Conservation (phyloP, 495 filamentous ascomycete genomes). For the Daldinia vernicosa region DNA sequence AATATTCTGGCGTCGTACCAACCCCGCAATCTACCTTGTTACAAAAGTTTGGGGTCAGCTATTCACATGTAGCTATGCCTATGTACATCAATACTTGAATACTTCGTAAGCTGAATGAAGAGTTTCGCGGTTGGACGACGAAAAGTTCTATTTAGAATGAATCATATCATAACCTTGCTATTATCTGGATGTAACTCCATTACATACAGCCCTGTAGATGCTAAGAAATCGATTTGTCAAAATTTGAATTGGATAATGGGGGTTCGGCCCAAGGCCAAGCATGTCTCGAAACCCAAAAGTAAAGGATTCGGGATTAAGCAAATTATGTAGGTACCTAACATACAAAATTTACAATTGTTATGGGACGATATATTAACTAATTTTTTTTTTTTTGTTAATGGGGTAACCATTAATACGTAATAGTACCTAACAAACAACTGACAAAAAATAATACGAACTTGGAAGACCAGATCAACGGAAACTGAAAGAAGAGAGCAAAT, state of each 20-base stretch:
- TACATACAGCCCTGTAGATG: slow-evolving; percentile 17
- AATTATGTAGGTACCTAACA: no score
- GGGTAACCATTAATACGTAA: background rate
- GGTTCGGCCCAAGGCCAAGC: slow-evolving; percentile 10
- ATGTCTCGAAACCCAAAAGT: slow-evolving; percentile 9
- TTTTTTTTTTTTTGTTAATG: background rate
- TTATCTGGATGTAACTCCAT: slow-evolving; percentile 29
- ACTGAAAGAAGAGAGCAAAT: background rate
- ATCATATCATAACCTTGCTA: slow-evolving; percentile 18
- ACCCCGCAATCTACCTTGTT: slow-evolving; percentile 40
- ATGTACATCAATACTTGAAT: slow-evolving; percentile 2
- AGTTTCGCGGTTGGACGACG: slow-evolving; percentile 24
- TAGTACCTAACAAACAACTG: background rate
- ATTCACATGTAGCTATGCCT: background rate
- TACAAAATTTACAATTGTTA: background rate
- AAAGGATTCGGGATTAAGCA: background rate
- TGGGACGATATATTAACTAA: background rate
- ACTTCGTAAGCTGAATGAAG: slow-evolving; percentile 32
- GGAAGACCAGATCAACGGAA: background rate
- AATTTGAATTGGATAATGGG: slow-evolving; percentile 18
- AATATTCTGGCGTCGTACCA: slow-evolving; percentile 28
- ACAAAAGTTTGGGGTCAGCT: slow-evolving; percentile 32
- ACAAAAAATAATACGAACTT: background rate
- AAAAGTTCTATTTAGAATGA: background rate
- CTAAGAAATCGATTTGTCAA: slow-evolving; percentile 35